Evolutionary conservation across 1,139 yeast genomes (phyloP).

Genomic region (Scheffersomyces parashehatae): DNA sequence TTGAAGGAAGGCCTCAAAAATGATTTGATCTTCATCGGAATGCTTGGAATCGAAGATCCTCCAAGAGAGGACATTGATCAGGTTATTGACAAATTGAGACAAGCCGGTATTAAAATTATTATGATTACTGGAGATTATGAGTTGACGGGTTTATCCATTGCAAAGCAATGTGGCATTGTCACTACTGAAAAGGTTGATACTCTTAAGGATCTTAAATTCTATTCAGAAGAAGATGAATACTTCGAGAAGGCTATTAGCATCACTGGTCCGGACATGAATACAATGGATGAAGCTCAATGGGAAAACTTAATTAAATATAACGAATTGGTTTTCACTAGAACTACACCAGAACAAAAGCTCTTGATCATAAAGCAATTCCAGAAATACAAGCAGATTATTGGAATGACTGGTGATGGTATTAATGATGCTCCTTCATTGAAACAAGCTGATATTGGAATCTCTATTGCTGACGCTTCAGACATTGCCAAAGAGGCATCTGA

Average conservation of each 20-base stretch:
- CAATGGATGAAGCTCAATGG: conserved; percentile 45
- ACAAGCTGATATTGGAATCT: conserved; percentile 55
- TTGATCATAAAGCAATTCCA: conserved; percentile 51
- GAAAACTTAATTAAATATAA: conserved; percentile 33
- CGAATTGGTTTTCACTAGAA: conserved; percentile 53
- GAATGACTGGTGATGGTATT: conserved; percentile 57
- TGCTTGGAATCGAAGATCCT: conserved; percentile 54
- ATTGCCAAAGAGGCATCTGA: conserved; percentile 62
- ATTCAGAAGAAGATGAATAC: conserved; percentile 9
- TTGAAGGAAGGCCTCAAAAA: conserved; percentile 12
- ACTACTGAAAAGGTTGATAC: conserved; percentile 27
- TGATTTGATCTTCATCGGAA: conserved; percentile 36
- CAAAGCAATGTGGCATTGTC: conserved; percentile 46
- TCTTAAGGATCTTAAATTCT: conserved; percentile 19
- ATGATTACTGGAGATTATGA: conserved; percentile 61
- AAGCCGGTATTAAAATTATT: conserved; percentile 51
- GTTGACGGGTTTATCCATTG: conserved; percentile 54
- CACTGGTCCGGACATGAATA: conserved; percentile 39
- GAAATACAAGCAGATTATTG: conserved; percentile 43
- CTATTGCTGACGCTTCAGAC: conserved; percentile 53
- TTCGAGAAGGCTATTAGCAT: conserved; percentile 30
- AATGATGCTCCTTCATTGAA: conserved; percentile 55
- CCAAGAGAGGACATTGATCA: conserved; percentile 46
- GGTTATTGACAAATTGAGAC: conserved; percentile 37
- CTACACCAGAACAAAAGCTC: conserved; percentile 56